Percentiles rank a stretch among this genome's conserved stretches.
phyloP scores from a whole-genome alignment of 2,329 filamentous ascomycete genomes.

The Reticulascus tulasneorum region DNA sequence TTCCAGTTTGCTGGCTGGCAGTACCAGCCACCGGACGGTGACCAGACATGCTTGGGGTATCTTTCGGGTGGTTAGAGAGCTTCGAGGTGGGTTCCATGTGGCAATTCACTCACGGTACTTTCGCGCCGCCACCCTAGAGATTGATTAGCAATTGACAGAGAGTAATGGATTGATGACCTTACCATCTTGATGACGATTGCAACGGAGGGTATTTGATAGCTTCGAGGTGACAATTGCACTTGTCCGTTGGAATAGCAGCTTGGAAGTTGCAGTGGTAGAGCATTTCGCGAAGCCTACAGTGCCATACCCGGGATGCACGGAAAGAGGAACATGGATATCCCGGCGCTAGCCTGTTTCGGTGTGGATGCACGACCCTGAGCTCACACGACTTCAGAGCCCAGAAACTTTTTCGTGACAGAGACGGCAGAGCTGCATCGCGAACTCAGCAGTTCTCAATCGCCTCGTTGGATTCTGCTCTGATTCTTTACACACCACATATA shows the following conservation, averaged over 20 bases:
- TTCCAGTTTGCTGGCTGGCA: slow-evolving; percentile 93
- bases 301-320: too few relatives aligned
- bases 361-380: too few relatives aligned
- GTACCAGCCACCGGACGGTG: slow-evolving; percentile 97
- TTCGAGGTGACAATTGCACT: slow-evolving; percentile 16
- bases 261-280: too few relatives aligned
- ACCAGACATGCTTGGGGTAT: slow-evolving; percentile 99
- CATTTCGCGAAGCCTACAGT: too few relatives aligned
- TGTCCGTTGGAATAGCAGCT: slow-evolving; percentile 16
- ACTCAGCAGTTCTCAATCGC: slow-evolving; percentile 6
- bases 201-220: slow-evolving; percentile 24
- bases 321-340: too few relatives aligned
- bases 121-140: slow-evolving; percentile 69
- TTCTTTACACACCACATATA: neutral
- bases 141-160: slow-evolving; percentile 33
- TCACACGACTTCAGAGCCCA: slow-evolving; percentile 31
- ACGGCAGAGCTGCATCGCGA: too few relatives aligned
- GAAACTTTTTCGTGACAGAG: slow-evolving; percentile 30
- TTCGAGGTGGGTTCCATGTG: slow-evolving; percentile 1
- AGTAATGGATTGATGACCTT: slow-evolving; percentile 18
- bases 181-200: slow-evolving; percentile 52
- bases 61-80: slow-evolving; percentile 39
- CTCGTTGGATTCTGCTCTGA: slow-evolving; percentile 4
- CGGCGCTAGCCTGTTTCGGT: too few relatives aligned
- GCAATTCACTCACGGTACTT: slow-evolving; percentile 46